These are phyloP conservation scores for Populus hybrid DNA, from an alignment of 441 rosid genomes.

Conservation along the genomic window DNA sequence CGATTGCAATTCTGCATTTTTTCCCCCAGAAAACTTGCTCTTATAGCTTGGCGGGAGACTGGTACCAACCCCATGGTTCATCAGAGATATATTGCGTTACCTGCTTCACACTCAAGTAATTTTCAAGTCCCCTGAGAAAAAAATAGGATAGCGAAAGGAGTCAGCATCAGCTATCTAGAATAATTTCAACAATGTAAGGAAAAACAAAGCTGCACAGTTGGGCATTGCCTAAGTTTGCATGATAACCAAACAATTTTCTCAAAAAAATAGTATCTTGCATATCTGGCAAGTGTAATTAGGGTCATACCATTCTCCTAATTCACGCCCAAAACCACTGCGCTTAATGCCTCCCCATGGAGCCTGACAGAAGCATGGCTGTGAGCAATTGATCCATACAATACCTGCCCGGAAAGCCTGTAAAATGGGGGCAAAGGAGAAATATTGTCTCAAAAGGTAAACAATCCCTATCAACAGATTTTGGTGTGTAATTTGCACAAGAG, in stretches of 20 bases:
- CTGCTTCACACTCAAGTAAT: constrained; percentile 89
- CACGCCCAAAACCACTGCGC: constrained; percentile 97
- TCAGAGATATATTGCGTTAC: constrained; percentile 72
- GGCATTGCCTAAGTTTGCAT: background rate
- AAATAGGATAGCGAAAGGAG: background rate
- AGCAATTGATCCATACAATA: constrained; percentile 91
- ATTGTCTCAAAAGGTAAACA: constrained; percentile 2
- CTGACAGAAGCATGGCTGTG: constrained; percentile 96
- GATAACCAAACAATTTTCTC: background rate
- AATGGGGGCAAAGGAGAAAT: constrained; percentile 2
- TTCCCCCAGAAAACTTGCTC: background rate
- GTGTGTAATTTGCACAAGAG: background rate
- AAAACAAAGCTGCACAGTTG: background rate
- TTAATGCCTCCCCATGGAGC: constrained; percentile 99
- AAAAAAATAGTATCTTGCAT: background rate
- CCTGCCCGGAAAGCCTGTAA: constrained; percentile 81
- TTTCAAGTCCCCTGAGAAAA: constrained; percentile 81
- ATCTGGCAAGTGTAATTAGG: constrained; percentile 1
- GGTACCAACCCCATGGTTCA: constrained; percentile 96
- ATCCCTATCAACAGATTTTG: constrained; percentile 3
- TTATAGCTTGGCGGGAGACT: constrained; percentile 76
- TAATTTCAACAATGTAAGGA: background rate
- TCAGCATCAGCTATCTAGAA: background rate
- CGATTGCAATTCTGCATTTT: background rate
- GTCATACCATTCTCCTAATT: constrained; percentile 88